Evolutionary conservation across 805 yeast species (phyloP), one percentile per base, ranked within the genome.

Genomic region (Kodamaea hsintzibuensis): DNA sequence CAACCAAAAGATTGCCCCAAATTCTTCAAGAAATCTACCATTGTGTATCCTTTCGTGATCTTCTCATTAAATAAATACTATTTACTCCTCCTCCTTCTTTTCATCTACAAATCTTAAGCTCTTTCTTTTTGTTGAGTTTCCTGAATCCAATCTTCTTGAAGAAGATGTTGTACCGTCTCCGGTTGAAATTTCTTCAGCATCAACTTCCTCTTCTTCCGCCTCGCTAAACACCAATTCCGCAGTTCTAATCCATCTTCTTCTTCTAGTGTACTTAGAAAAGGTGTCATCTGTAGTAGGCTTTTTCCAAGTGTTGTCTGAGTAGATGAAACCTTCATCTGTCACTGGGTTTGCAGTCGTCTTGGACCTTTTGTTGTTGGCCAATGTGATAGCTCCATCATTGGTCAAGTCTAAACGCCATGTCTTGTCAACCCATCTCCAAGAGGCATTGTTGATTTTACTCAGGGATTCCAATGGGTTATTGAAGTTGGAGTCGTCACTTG

Each of bases 381-480:
- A 74, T 51, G 86, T 89, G 35, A 91, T 80, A 2, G 96, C 85
- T 2, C 96, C 96, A 66, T 90, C 96, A 62, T 89, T 91, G 12
- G 96, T 86, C 60, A 89, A 74, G 71, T 93, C 99, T 55, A 92
- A 77, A 61, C 92, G 77, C 99, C 99, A 93, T 0, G 91, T 81
- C 65, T 83, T 83, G 69, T 95, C 98, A 16, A 92, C 90, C 98
- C 98, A 95, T 66, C 88, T 81, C 98, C 98, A 95, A 17, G 79
- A 77, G 78, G 92, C 84, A 7, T 89, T 90, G 4, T 85, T 78
- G 42, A 87, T 83, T 47, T 63, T 62, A 58, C 66, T 58, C 55
- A 59, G 55, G 12, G 70, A 59, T 45, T 58, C 54, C 60, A 61
- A 55, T 57, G 74, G 66, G 33, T 58, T 66, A 67, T 59, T 64